Base-by-base conservation (phyloP, 2,329 filamentous ascomycete species). In the Penicillium aurantiogriseum region DNA sequence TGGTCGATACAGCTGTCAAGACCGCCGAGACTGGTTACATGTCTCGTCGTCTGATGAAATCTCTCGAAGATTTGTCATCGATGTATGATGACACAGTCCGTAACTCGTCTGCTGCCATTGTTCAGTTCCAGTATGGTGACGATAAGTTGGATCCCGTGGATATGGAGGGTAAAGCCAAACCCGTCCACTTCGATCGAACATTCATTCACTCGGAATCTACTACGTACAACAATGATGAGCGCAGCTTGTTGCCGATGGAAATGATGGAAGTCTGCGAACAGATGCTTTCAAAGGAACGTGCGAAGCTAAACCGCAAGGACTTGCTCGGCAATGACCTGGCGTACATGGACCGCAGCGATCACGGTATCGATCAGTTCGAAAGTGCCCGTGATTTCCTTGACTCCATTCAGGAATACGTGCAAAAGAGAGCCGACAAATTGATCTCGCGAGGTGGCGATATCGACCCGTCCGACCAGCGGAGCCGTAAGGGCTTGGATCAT, bases 1-100 rank as follows among this genome's bases (percentile, higher is more conserved):
- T 99, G 65, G 92, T 99, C 70, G 94, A 99, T 84, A 99, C 94
- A 2, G 94, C 94, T 60, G 94, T 97, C 78, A 99, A 99, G 80
- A 99, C 94, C 52, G 94, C 94, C 52, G 94, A 99, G 76, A 99
- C 94, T 11, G 94, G 94, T 63, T 99, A 99, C 78, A 99, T 99
- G 94, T 97, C 93, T 62, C 88, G 94, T 77, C 88, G 94, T 66
- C 76, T 99, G 71, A 99, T 99, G 93, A 99, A 99, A 77, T 96
- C 91, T 3, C 78, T 99, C 48, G 94, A 99, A 72, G 94, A 99
- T 80, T 79, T 97, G 3, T 96, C 92, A 0, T 91, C 90, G 0
- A 87, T 92, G 67, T 99, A 99, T 68, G 94, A 99, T 68, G 86
- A 95, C 68, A 99, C 94, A 0, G 93, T 99, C 0, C 86, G 94